These are phyloP conservation scores for Aspergillus tubingensis DNA, from an alignment of 2,329 filamentous ascomycete species.

Conservation along the genomic window DNA sequence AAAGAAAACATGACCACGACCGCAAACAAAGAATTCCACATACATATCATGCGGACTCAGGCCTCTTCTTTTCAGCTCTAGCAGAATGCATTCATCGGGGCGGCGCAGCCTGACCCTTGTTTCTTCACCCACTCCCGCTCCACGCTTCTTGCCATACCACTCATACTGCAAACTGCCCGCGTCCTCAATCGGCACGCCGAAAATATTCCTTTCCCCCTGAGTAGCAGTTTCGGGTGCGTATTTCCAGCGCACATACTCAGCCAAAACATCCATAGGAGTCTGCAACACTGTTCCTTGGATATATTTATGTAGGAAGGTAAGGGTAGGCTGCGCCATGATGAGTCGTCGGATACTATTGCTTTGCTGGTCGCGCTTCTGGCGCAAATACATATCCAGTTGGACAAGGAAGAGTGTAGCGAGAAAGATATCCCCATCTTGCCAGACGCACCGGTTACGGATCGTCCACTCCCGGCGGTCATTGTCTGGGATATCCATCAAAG, in stretches of 20 bases:
- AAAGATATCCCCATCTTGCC: constrained; percentile 63
- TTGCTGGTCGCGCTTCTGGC: constrained; percentile 59
- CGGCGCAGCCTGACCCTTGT: constrained; percentile 48
- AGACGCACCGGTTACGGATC: constrained; percentile 56
- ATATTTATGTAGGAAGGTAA: constrained; percentile 61
- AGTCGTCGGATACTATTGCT: constrained; percentile 56
- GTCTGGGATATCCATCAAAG: constrained; percentile 67
- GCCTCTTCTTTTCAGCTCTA: constrained; percentile 57
- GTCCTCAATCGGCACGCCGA: constrained; percentile 55
- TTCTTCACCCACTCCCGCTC: constrained; percentile 4
- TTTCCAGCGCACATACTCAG: constrained; percentile 61
- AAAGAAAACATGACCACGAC: background rate
- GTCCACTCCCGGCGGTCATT: constrained; percentile 57
- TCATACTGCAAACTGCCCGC: constrained; percentile 52
- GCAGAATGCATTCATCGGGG: constrained; percentile 61
- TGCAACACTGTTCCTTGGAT: constrained; percentile 60
- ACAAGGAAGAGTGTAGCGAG: constrained; percentile 66
- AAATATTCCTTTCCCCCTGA: constrained; percentile 38
- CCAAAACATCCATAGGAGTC: constrained; percentile 54
- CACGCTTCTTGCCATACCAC: constrained; percentile 31
- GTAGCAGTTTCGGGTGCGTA: constrained; percentile 37
- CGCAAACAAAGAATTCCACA: constrained; percentile 55
- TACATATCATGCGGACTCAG: constrained; percentile 58
- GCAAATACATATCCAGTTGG: constrained; percentile 70
- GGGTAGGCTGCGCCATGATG: constrained; percentile 60